Evolutionary conservation across 257 asterid species (phyloP).

Genomic region (Scutellaria minor): DNA sequence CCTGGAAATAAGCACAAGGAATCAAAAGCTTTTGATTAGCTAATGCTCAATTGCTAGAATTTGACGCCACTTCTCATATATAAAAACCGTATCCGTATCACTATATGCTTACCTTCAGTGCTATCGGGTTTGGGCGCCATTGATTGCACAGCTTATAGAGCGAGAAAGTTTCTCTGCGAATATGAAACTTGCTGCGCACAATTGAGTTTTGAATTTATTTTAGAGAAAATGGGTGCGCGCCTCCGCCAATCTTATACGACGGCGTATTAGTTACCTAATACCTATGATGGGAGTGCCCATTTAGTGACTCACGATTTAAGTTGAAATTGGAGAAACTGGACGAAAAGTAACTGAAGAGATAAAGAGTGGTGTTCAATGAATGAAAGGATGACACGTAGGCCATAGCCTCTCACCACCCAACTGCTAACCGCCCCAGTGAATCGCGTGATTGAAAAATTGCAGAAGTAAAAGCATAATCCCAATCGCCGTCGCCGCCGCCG

Average conservation of each 20-base stretch:
- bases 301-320: not conserved
- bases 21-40: not conserved
- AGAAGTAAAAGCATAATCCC: not conserved
- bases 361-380: slow-evolving; percentile 16
- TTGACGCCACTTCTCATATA: not conserved
- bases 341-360: slow-evolving; percentile 27
- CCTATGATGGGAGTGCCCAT: not conserved
- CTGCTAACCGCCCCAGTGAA: not conserved
- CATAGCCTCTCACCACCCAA: slow-evolving; percentile 11
- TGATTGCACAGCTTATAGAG: slow-evolving; percentile 39
- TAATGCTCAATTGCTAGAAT: not conserved
- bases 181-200: slow-evolving; percentile 29
- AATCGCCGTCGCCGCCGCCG: slow-evolving; percentile 13
- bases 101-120: slow-evolving; percentile 61
- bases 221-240: slow-evolving; percentile 8
- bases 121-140: slow-evolving; percentile 93
- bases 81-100: too few relatives aligned
- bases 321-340: slow-evolving; percentile 23
- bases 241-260: slow-evolving; percentile 22
- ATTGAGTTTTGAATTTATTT: slow-evolving; percentile 13
- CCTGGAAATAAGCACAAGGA: slow-evolving; percentile 47
- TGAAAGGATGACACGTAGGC: slow-evolving; percentile 40
- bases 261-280: not conserved
- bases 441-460: not conserved
- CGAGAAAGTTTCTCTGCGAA: slow-evolving; percentile 47